Evolutionary conservation across 75 land plant species (phyloP), one percentile per base, ranked within the genome.

Genomic region (Sequoia sempervirens): DNA sequence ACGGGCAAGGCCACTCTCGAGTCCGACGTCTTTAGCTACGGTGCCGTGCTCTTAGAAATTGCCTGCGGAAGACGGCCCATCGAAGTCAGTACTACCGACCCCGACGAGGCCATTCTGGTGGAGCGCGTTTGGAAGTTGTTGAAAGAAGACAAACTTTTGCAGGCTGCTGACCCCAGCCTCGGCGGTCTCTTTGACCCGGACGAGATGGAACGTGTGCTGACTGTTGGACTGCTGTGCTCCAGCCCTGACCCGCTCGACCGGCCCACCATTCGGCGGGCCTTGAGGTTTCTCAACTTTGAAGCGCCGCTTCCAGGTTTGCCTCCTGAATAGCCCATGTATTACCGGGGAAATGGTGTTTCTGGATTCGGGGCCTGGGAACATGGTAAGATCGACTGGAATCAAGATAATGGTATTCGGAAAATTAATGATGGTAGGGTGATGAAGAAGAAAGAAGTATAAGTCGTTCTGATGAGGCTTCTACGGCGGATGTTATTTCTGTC

Each of bases 1-100:
- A 72, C 53, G 41, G 84, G 89, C 0, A 66, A 82, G 11, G 87
- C 91, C 8, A 92, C 90, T 0, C 61, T 84, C 18, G 88, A 89
- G 32, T 87, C 89, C 47, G 95, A 93, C 41, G 92, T 93, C 36
- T 93, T 88, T 28, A 85, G 95, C 64, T 92, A 87, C 53, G 95
- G 95, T 41, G 93, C 87, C 23, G 89, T 93, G 61, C 82, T 88
- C 1, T 47, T 93, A 13, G 93, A 90, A 66, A 86, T 90, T 53
- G 91, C 83, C 7, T 86, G 87, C 54, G 97, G 96, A 58, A 75
- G 94, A 26, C 28, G 87, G 81, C 89, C 95, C 5, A 80, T 92
- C 23, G 85, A 90, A 32, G 26, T 37, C 56, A 13, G 43, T 23
- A 52, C 75, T 28, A 69, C 2, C 79, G 32, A 3, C 13, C 89